Base-by-base conservation (phyloP, 2,329 filamentous ascomycete species). In the Aspergillus transmontanensis region DNA sequence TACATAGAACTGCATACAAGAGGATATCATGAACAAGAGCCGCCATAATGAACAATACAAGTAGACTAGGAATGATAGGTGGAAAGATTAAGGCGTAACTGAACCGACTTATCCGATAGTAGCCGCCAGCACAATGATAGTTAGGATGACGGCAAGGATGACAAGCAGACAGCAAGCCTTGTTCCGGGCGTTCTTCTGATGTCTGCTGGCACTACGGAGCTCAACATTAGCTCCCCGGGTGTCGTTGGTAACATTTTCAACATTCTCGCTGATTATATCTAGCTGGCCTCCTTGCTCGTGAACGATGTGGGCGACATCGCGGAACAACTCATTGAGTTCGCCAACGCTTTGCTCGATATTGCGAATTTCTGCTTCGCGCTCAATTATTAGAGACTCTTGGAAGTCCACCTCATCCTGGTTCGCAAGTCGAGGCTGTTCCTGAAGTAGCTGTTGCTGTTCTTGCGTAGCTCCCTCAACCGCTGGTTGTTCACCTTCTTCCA, bases 271-370 rank as follows among this genome's bases (percentile, higher is more conserved):
- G 72, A 99, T 96, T 21, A 91, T 91, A 73, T 94, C 90, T 34
- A 99, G 83, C 78, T 92, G 88, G 71, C 93, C 91, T 57, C 95
- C 95, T 80, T 99, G 95, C 80, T 98, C 94, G 65, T 88, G 88
- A 57, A 99, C 94, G 78, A 99, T 97, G 78, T 97, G 93, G 54
- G 94, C 95, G n/a, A 99, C 93, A 81, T 99, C 94, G 66, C 94
- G 87, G 84, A 99, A 99, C 50, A 99, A 85, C 74, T 98, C 95
- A 73, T 99, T 99, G 66, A 99, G 83, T 73, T 99, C 95, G 60
- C 91, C 91, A 7, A 99, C 95, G 60, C 92, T 93, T 78, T 97
- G 94, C 81, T 98, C 95, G 72, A 99, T 99, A 76, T 96, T 96
- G 66, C 94, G 90, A 69, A 99, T 99, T 82, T 99, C 95, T 62